Base-by-base conservation (phyloP, 2,329 filamentous ascomycete species). In the Penicillium sp. region DNA sequence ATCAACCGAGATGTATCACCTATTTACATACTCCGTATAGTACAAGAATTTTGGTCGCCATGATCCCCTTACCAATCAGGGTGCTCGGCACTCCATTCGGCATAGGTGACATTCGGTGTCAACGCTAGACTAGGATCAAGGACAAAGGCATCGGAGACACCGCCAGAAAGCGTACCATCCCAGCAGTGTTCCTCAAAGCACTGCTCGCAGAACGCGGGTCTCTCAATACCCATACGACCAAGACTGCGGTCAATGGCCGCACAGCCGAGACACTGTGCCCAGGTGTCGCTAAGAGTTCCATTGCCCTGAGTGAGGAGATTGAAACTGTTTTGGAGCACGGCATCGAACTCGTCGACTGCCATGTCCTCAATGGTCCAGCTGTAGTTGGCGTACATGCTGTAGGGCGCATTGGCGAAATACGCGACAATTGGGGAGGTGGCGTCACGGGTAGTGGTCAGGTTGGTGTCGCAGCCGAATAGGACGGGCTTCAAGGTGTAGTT, bases 351-450 rank as follows among this genome's bases (percentile, higher is more conserved):
- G 42, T 21, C 42, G 18, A 21, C n/a, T 45, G 6, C n/a, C 42
- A 8, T 21, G 16, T 5, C 12, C n/a, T 21, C 42, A 20, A 45
- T 4, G 42, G 21, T 9, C 18, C 38, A 42, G 20, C 43, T 54
- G 49, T 21, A 35, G 33, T 52, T 61, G 21, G 60, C 63, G 55
- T 66, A 66, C 4, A 57, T 55, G 12, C 52, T 50, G 50, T 63
- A 66, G 3, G 63, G 61, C 1, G 62, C 35, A 47, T 66, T 65
- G 21, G 63, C 53, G 9, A 66, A 21, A 57, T 66, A 66, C n/a
- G 65, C 55, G 11, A 66, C 53, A 20, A 66, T 60, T 6, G 65
- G 65, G 7, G 57, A 53, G 1, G 48, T 20, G 1, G 52, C 51
- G 33, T 54, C 56, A 11, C 57, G 54, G 9, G 60, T 60, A 14